Conservation (phyloP, 2,329 filamentous ascomycete species). For the Diaporthe destruens region DNA sequence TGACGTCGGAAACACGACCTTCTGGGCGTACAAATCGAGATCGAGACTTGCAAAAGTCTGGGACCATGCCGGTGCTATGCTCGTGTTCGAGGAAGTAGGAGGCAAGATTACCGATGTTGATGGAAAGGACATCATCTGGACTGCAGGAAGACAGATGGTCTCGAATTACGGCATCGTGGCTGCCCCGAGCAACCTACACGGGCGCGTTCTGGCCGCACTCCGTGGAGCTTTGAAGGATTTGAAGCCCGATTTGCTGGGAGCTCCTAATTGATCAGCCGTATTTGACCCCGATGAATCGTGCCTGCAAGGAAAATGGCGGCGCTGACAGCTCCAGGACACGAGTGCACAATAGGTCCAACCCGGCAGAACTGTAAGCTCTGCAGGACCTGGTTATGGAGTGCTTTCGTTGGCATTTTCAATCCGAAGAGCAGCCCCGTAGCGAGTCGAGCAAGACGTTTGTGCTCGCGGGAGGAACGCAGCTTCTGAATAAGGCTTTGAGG, state of each 20-base stretch:
- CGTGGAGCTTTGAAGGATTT: slow-evolving; percentile 51
- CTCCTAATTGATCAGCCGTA: slow-evolving; percentile 21
- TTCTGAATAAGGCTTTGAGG: background rate
- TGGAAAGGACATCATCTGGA: slow-evolving; percentile 63
- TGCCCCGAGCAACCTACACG: slow-evolving; percentile 60
- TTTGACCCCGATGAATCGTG: background rate
- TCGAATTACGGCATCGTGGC: slow-evolving; percentile 69
- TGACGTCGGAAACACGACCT: slow-evolving; percentile 65
- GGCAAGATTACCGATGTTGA: slow-evolving; percentile 67
- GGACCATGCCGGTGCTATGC: slow-evolving; percentile 72
- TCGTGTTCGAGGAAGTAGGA: slow-evolving; percentile 69
- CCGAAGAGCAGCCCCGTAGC: background rate
- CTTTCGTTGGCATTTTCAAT: background rate
- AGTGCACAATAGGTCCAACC: background rate
- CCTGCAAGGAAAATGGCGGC: no score
- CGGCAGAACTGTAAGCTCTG: background rate
- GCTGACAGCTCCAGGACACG: background rate
- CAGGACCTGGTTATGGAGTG: background rate
- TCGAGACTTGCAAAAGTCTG: slow-evolving; percentile 66
- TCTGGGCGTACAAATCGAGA: slow-evolving; percentile 67
- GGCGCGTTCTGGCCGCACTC: slow-evolving; percentile 55
- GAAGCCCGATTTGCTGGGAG: slow-evolving; percentile 50
- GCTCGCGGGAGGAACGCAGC: background rate
- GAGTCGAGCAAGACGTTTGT: background rate
- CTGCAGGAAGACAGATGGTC: slow-evolving; percentile 61